These are phyloP conservation scores for Naumovozyma dairenensis DNA, from an alignment of 805 yeast species.

Conservation along the genomic window DNA sequence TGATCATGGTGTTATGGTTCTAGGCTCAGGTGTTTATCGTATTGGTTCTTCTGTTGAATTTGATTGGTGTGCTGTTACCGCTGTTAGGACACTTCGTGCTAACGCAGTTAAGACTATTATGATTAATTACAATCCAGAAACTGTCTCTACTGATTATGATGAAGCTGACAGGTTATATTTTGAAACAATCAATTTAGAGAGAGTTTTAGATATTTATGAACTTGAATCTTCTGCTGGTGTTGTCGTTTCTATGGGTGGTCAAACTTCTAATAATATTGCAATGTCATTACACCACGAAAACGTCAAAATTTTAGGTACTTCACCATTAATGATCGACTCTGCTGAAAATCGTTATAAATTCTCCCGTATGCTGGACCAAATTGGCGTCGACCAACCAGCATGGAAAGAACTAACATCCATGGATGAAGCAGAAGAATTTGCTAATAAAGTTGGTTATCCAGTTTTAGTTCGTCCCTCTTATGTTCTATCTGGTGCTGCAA, in stretches of 20 bases:
- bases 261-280: constrained; percentile 94
- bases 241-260: constrained; percentile 97
- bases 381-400: constrained; percentile 97
- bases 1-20: constrained; percentile 89
- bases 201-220: constrained; percentile 91
- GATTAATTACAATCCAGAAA: constrained; percentile 97
- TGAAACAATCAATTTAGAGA: constrained; percentile 88
- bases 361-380: constrained; percentile 91
- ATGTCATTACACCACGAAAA: constrained; percentile 85
- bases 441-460: constrained; percentile 84
- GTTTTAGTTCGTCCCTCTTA: constrained; percentile 96
- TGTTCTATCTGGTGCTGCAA: constrained; percentile 96
- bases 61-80: constrained; percentile 99
- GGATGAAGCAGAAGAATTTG: constrained; percentile 86
- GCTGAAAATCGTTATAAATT: constrained; percentile 98
- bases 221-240: constrained; percentile 86
- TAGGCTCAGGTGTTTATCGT: constrained; percentile 97
- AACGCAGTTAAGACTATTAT: constrained; percentile 83
- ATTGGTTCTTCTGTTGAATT: constrained; percentile 98
- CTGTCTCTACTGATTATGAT: constrained; percentile 97
- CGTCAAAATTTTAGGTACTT: constrained; percentile 91
- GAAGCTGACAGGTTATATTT: constrained; percentile 96
- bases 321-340: constrained; percentile 96
- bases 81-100: constrained; percentile 86
- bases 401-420: constrained; percentile 96